Percentiles rank a stretch among this genome's conserved stretches.
Evolutionary conservation across 1,284 basidiomycete genomes (phyloP).

Genomic region (Austroboletus rostrupii): DNA sequence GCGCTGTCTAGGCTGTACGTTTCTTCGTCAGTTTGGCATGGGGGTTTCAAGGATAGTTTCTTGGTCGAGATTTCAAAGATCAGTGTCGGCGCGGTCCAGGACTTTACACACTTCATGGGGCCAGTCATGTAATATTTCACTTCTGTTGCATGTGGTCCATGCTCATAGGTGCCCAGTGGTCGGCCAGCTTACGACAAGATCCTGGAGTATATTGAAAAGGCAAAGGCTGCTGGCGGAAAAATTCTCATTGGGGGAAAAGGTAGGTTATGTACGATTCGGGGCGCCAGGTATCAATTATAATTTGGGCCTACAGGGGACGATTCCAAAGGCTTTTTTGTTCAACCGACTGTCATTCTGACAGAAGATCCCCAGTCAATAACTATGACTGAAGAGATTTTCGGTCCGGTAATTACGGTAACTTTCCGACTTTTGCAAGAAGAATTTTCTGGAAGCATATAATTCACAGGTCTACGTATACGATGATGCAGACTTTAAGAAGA

Average conservation of each 20-base stretch:
- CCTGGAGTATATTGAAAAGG: constrained; percentile 80
- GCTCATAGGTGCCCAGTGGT: constrained; percentile 44
- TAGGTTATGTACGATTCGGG: constrained; percentile 29
- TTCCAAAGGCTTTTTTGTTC: constrained; percentile 90
- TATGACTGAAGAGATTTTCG: constrained; percentile 96
- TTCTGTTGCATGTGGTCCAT: not conserved
- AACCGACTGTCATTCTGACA: constrained; percentile 93
- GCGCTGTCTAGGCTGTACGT: constrained; percentile 92
- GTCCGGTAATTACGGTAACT: constrained; percentile 87
- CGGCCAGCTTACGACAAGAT: constrained; percentile 88
- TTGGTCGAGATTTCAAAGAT: constrained; percentile 78
- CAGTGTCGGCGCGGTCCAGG: constrained; percentile 75
- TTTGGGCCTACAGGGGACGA: constrained; percentile 55
- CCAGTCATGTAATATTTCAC: constrained; percentile 78
- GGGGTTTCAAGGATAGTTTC: constrained; percentile 83
- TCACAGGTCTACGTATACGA: constrained; percentile 78
- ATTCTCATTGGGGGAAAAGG: constrained; percentile 83
- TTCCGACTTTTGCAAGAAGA: not conserved
- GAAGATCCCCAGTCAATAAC: constrained; percentile 90
- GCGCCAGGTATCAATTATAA: not conserved
- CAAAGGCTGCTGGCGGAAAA: constrained; percentile 86
- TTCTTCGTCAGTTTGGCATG: constrained; percentile 81
- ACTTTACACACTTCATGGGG: constrained; percentile 89
- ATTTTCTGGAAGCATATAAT: constrained; percentile 6
- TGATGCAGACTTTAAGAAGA: constrained; percentile 81